phyloP scores from a whole-genome alignment of 2,329 filamentous ascomycete genomes.

The Hymenoscyphus linearis region DNA sequence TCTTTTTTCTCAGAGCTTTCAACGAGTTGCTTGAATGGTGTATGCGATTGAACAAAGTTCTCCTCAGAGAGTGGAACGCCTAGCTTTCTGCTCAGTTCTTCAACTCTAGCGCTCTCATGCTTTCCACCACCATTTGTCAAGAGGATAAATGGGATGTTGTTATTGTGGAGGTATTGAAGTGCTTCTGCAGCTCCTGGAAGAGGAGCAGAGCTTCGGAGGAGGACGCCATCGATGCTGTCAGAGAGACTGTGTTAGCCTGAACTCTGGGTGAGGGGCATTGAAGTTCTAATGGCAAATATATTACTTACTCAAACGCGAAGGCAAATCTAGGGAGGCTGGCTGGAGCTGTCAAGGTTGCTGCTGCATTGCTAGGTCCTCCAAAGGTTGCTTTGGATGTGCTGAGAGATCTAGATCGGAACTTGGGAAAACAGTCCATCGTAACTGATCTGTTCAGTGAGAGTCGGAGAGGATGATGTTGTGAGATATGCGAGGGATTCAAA shows the following conservation, averaged over 20 bases:
- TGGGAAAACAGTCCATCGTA: background rate
- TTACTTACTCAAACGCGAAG: conserved; percentile 51
- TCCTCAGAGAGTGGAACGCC: conserved; percentile 57
- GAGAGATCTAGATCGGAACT: background rate
- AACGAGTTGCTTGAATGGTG: conserved; percentile 72
- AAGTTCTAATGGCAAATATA: background rate
- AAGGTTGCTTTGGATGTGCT: background rate
- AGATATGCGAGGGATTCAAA: background rate
- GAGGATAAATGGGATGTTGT: conserved; percentile 85
- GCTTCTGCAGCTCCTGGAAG: conserved; percentile 74
- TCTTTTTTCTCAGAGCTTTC: conserved; percentile 49
- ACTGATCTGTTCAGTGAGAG: background rate
- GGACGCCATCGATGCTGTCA: conserved; percentile 75
- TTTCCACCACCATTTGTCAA: conserved; percentile 94
- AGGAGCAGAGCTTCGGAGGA: conserved; percentile 73
- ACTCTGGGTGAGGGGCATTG: background rate
- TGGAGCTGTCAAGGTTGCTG: background rate
- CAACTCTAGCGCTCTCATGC: conserved; percentile 67
- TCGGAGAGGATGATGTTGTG: background rate
- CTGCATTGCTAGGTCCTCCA: background rate
- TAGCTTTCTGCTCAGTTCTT: conserved; percentile 62
- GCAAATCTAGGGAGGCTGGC: conserved; percentile 38
- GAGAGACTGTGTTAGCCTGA: conserved; percentile 8
- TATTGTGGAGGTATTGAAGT: conserved; percentile 64
- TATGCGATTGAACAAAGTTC: conserved; percentile 86